Percentiles rank a stretch among this genome's conserved stretches.
Conservation (phyloP, 1,284 basidiomycete species). For the Boletellus sp. region DNA sequence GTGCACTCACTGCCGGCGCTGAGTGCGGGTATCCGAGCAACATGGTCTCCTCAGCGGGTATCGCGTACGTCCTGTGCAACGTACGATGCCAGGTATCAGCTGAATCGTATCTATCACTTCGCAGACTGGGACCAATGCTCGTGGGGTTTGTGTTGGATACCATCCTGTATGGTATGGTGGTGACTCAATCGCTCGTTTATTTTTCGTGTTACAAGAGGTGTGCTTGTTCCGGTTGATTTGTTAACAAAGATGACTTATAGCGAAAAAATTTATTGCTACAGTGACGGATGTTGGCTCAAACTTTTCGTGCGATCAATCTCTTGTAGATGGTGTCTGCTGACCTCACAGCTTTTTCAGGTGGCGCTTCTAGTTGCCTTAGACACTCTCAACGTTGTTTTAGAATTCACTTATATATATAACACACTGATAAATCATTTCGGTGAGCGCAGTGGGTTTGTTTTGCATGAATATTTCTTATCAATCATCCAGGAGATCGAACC, state of each 20-base stretch:
- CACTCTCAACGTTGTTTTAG: constrained; percentile 39
- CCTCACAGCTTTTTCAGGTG: constrained; percentile 28
- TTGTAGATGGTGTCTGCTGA: background rate
- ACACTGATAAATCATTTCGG: constrained; percentile 38
- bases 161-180: constrained; percentile 40
- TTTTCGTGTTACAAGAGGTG: constrained; percentile 40
- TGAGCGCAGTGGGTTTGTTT: constrained; percentile 13
- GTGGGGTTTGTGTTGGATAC: constrained; percentile 40
- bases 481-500: constrained; percentile 12
- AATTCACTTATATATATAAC: constrained; percentile 37
- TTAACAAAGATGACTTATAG: background rate
- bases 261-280: background rate
- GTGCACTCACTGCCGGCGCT: constrained; percentile 5
- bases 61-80: constrained; percentile 17
- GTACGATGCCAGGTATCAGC: background rate
- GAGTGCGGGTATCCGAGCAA: constrained; percentile 9
- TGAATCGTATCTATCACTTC: constrained; percentile 4
- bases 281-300: constrained; percentile 22
- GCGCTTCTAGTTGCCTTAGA: constrained; percentile 35
- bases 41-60: constrained; percentile 20
- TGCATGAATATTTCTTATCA: background rate
- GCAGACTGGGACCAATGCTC: constrained; percentile 41
- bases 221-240: background rate
- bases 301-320: constrained; percentile 18
- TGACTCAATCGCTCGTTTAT: constrained; percentile 42